Base-by-base conservation (phyloP, 2,329 filamentous ascomycete species). In the Paracoccidioides brasiliensis region DNA sequence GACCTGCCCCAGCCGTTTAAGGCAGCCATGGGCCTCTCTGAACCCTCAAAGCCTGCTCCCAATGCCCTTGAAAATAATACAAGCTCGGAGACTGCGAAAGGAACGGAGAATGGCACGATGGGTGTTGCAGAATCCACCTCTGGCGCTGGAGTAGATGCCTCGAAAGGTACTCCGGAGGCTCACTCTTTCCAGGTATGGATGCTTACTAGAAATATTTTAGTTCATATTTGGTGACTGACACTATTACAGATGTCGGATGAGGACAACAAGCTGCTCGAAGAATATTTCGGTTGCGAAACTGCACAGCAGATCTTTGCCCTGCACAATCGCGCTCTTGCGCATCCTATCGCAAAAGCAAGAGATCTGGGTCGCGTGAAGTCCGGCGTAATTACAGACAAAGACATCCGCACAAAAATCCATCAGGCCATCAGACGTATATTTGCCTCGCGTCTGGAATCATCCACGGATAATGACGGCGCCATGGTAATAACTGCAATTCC, bases 391-490 rank as follows among this genome's bases (percentile, higher is more conserved):
- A 69, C 73, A 3, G 82, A 86, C 62, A 83, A 83, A 60, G 77
- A 79, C 15, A 66, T 76, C 55, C 81, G 84, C 6, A 82, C 81
- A 41, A 74, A 79, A 59, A 78, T 86, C 6, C 85, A 88, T 66
- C 74, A 81, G 60, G 73, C 76, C 7, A 75, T 95, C 48, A 86
- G 90, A 32, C 84, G 84, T 43, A 84, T 95, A 58, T 95, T 95
- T 69, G 75, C 76, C n/a, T 85, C 83, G 2, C 80, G 81, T 55
- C 77, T 95, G 52, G 88, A 95, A 56, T 94, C 88, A 1, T 76
- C 76, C 15, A 94, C 90, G 48, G 80, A 85, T 58, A 82, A 84
- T 57, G 80, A 87, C 49, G 86, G 87, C 32, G 77, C 76, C 5
- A 80, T 87, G 55, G 71, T 75, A n/a, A 77, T 86, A 59, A 51